Percentiles rank a stretch among this genome's conserved stretches.
phyloP scores from a whole-genome alignment of 768 basidiomycete genomes.

The Hericium coralloides region DNA sequence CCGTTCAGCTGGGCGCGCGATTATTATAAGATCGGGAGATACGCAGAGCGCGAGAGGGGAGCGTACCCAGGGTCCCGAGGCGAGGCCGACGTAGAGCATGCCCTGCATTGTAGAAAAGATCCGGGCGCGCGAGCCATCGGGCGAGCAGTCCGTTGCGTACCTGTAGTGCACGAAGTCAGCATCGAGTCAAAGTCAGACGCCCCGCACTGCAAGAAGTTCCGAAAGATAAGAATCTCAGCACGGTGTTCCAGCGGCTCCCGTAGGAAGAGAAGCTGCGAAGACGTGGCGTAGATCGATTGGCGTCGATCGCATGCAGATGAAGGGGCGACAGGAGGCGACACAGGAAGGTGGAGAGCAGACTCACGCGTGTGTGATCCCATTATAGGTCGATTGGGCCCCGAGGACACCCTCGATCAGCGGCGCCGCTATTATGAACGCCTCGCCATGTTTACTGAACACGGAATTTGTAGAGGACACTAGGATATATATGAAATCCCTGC shows the following conservation, averaged over 20 bases:
- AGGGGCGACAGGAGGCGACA: background rate
- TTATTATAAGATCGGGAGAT: no score
- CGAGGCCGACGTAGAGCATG: conserved; percentile 15
- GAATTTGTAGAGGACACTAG: conserved; percentile 11
- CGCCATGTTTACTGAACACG: conserved; percentile 9
- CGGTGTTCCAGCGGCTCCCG: no score
- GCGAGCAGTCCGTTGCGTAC: conserved; percentile 14
- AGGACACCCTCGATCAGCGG: conserved; percentile 15
- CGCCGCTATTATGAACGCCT: conserved; percentile 13
- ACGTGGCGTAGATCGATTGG: no score
- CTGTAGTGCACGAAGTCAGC: background rate
- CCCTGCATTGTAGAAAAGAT: conserved; percentile 15
- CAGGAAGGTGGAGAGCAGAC: background rate
- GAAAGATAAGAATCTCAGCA: no score
- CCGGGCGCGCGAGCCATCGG: conserved; percentile 14
- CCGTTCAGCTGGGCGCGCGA: conserved; percentile 9
- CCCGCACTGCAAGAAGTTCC: background rate
- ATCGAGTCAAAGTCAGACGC: background rate
- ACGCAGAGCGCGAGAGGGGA: no score
- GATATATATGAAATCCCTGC: conserved; percentile 15
- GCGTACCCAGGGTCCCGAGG: conserved; percentile 14
- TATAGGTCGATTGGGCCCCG: conserved; percentile 15
- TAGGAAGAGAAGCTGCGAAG: no score
- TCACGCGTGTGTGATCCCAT: conserved; percentile 14
- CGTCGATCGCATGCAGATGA: background rate